Base-by-base conservation (phyloP, 1,284 basidiomycete species). In the Heterobasidion irregulare region DNA sequence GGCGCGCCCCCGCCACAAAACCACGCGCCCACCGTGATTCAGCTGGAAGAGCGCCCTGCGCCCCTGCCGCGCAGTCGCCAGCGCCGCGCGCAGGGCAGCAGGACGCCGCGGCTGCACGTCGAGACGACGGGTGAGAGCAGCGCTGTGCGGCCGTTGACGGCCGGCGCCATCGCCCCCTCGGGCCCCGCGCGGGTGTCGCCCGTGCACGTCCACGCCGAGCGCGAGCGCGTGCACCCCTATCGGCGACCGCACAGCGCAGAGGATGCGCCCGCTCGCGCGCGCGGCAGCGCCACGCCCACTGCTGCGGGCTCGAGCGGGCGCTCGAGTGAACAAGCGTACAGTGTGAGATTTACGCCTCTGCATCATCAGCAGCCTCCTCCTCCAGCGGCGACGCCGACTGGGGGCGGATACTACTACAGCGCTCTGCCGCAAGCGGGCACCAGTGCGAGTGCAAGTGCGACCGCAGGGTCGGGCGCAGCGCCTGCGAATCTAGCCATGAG, bases 201-300 rank as follows among this genome's bases (percentile, higher is more conserved):
- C 53, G 61, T 61, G n/a, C 65, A 63, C 47, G 53, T 47, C 51
- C 59, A 52, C 38, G 59, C 61, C 45, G 61, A 61, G 5, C 68
- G 66, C 26, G 26, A 53, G 43, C 26, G 55, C 52, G 33, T 18
- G 18, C 71, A 70, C 54, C 68, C 69, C 32, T 70, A 70, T 59
- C 58, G 60, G 8, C 69, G 70, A 16, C 65, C 70, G 18, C 68
- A 66, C 57, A 59, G 56, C 19, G 59, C 63, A 56, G 1, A 62
- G 59, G 60, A 59, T 26, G 59, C 58, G 34, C 58, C 53, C 18
- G 52, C 9, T 13, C 41, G n/a, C 19, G 55, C 41, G 16, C 32
- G 61, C 66, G 41, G 34, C 18, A 16, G 15, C 9, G 15, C 9
- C 8, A 33, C 32, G 16, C 32, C 16, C 18, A 8, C 18, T 8